Conservation (phyloP, 768 basidiomycete genomes). For the Hydnomerulius pinastri region DNA sequence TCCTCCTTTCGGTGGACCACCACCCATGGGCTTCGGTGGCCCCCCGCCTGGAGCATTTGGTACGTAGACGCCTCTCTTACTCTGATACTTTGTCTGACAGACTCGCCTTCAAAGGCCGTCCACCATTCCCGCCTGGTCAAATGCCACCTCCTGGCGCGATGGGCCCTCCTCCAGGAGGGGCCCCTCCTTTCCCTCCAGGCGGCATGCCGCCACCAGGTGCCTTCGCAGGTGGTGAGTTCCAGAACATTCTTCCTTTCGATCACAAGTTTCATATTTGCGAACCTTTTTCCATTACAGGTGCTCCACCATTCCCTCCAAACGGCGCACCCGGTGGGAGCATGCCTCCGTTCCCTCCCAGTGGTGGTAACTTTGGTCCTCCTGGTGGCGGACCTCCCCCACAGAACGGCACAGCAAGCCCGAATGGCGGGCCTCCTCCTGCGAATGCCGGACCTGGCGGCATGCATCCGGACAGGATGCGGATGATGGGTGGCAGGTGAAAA, state of each 20-base stretch:
- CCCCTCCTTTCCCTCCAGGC: conserved; percentile 75
- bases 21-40: conserved; percentile 55
- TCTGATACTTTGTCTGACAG: conserved; percentile 6
- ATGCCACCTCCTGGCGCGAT: conserved; percentile 50
- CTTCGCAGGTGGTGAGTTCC: conserved; percentile 48
- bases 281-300: conserved; percentile 32
- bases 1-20: conserved; percentile 52
- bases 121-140: conserved; percentile 68
- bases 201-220: conserved; percentile 48
- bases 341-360: conserved; percentile 33
- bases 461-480: conserved; percentile 80
- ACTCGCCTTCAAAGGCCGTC: conserved; percentile 47
- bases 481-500: conserved; percentile 58
- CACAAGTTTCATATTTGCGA: conserved; percentile 3
- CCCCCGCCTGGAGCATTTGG: conserved; percentile 39
- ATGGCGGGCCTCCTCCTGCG: conserved; percentile 31
- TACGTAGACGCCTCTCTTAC: conserved; percentile 7
- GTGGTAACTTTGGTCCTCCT: conserved; percentile 37
- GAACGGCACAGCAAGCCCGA: conserved; percentile 40
- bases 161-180: conserved; percentile 58
- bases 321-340: conserved; percentile 31
- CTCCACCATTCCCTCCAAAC: conserved; percentile 56
- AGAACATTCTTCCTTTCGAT: neutral
- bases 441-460: conserved; percentile 63
- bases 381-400: conserved; percentile 46